phyloP scores from a whole-genome alignment of 1,284 basidiomycete species.

The Tetrapyrgos nigripes region DNA sequence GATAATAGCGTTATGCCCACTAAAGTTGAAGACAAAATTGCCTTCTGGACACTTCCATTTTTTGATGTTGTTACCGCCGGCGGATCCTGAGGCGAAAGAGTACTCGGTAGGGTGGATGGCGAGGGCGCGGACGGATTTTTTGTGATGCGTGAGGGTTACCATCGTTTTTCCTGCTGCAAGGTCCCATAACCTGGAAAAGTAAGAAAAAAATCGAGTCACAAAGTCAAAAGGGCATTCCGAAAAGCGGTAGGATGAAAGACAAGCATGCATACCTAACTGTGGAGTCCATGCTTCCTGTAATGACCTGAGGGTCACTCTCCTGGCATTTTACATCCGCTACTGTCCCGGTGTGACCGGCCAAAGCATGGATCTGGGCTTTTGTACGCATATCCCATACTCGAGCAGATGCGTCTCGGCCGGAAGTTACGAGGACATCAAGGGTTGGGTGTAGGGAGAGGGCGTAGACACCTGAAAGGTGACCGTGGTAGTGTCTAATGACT shows the following conservation, averaged over 20 bases:
- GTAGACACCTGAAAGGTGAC: slow-evolving; percentile 97
- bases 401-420: slow-evolving; percentile 94
- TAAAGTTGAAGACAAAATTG: slow-evolving; percentile 93
- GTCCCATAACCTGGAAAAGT: slow-evolving; percentile 83
- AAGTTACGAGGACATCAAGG: slow-evolving; percentile 93
- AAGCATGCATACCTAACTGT: slow-evolving; percentile 75
- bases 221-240: background rate
- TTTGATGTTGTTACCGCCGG: slow-evolving; percentile 98
- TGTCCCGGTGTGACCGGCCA: slow-evolving; percentile 93
- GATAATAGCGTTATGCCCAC: slow-evolving; percentile 96
- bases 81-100: slow-evolving; percentile 93
- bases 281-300: slow-evolving; percentile 98
- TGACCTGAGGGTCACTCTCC: slow-evolving; percentile 96
- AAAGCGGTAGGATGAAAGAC: background rate
- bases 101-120: slow-evolving; percentile 97
- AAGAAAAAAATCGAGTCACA: too few relatives aligned
- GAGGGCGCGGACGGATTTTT: slow-evolving; percentile 95
- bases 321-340: slow-evolving; percentile 95
- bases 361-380: slow-evolving; percentile 93
- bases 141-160: slow-evolving; percentile 97
- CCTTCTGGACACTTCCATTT: slow-evolving; percentile 99
- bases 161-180: slow-evolving; percentile 98
- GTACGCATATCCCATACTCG: slow-evolving; percentile 99
- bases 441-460: slow-evolving; percentile 92
- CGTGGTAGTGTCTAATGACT: slow-evolving; percentile 98